Percentiles rank a stretch among this genome's conserved stretches.
phyloP scores from a whole-genome alignment of 1,284 basidiomycete species.

The Nidula niveotomentosa region DNA sequence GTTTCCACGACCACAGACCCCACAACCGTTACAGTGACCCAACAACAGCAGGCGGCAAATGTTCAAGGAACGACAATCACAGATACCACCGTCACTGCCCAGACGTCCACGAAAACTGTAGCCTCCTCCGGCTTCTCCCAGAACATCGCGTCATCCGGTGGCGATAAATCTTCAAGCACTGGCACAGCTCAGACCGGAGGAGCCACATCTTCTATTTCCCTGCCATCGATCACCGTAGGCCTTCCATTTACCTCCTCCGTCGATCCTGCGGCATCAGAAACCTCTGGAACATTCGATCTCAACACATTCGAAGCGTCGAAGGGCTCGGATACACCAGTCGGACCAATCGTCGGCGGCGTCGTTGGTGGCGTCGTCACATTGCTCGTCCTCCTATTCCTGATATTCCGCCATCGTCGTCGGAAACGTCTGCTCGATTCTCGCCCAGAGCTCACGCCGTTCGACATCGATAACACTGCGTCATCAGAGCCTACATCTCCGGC shows the following conservation, averaged over 20 bases:
- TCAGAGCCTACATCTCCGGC: neutral
- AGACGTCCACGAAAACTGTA: neutral
- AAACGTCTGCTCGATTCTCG: neutral
- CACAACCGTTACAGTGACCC: neutral
- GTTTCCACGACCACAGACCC: neutral
- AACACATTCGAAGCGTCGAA: too few relatives aligned
- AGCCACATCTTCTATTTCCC: too few relatives aligned
- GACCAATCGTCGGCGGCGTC: conserved; percentile 12
- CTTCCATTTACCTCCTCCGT: neutral
- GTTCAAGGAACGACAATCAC: neutral
- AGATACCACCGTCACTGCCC: neutral
- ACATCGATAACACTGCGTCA: neutral
- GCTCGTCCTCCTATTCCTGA: conserved; percentile 3
- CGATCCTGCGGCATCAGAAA: neutral
- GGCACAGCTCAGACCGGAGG: too few relatives aligned
- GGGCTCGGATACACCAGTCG: conserved; percentile 4
- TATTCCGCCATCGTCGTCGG: conserved; percentile 1
- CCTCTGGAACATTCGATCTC: too few relatives aligned
- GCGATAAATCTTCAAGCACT: neutral
- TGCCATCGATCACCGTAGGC: too few relatives aligned
- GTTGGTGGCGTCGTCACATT: conserved; percentile 10
- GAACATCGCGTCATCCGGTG: neutral
- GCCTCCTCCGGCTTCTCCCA: neutral
- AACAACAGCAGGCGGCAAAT: neutral
- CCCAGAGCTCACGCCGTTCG: too few relatives aligned